Evolutionary conservation across 768 basidiomycete genomes (phyloP), one percentile per base, ranked within the genome.

Genomic region (Trametes cinnabarina): DNA sequence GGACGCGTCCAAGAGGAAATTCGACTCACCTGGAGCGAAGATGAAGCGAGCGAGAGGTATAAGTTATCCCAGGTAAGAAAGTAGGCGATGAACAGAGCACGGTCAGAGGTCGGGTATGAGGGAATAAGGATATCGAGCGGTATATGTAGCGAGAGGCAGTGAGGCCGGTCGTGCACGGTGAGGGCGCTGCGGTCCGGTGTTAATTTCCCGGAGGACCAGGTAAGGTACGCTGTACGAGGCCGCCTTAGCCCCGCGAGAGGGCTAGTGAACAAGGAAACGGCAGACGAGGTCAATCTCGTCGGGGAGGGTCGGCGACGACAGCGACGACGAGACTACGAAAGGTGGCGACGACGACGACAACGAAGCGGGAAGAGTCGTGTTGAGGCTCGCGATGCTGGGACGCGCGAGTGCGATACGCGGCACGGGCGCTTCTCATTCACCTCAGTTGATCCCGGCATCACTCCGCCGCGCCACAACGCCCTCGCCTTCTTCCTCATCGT

Each of bases 401-500:
- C 35, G 34, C 49, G 14, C 20, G 17, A 19, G n/a, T 26, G 26
- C 46, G 48, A 35, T 50, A 28, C 23, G 19, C 50, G 43, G 22
- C 41, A 23, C 58, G 26, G 12, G 58, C 53, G 52, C 30, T 48
- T 49, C 15, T 4, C 37, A 39, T 15, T 26, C 23, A 14, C 25
- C 25, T 46, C 25, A 12, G 30, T 32, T 42, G 41, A 42, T 42
- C 41, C 19, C 44, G 25, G 44, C 44, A 46, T 26, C 44, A 20
- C 22, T 43, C 42, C 41, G 37, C 47, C 40, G 51, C 60, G 60
- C 60, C 60, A 61, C 60, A 53, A 61, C 39, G 55, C 55, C 32
- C 43, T 32, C 28, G 34, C 52, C 47, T 32, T 9, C 23, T 14
- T 46, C 44, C 44, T 28, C 51, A 30, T 25, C 49, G 7, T 28